Evolutionary conservation across 805 yeast species (phyloP), one percentile per base, ranked within the genome.

Genomic region (Candida yuanshanica): DNA sequence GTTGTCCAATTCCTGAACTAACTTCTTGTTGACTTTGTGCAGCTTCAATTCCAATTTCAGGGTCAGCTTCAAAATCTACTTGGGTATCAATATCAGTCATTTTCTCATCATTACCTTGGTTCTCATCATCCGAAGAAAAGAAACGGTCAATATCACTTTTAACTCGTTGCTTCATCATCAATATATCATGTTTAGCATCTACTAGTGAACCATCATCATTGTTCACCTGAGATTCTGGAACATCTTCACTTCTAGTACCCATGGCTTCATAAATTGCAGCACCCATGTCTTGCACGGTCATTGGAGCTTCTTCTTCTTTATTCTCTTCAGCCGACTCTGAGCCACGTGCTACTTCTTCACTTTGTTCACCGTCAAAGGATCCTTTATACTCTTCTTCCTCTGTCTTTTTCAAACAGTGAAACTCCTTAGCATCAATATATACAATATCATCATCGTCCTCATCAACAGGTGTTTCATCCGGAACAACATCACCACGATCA

Each of bases 391-490:
- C 17, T 16, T 25, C 24, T 6, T 14, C 22, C 7, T 31, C 7
- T 8, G 27, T 17, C 31, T 35, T 39, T 16, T 29, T 21, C 9
- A 26, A 32, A 3, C 21, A 14, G 22, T 39, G 35, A 18, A 29
- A 40, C n/a, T 40, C 39, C 7, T 36, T 37, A 32, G 43, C 39
- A 32, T 40, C 43, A 32, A 40, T 40, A 9, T 40, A 40, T 11
- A 40, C 21, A 3, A 40, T 25, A 25, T 40, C 43, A 24, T 40
- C 42, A n/a, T 39, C 43, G 7, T 36, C 36, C 1, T 36, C 34
- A 14, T 36, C 39, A 20, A 12, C 25, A 18, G 36, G 31, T n/a
- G 12, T n/a, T 7, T 33, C 39, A 33, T 35, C 43, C 11, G 25
- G 16, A 12, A 14, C 25, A 9, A 39, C 35, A n/a, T 43, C 42